Conservation (phyloP, 305 asterid species). For the Fraxinus sp. region DNA sequence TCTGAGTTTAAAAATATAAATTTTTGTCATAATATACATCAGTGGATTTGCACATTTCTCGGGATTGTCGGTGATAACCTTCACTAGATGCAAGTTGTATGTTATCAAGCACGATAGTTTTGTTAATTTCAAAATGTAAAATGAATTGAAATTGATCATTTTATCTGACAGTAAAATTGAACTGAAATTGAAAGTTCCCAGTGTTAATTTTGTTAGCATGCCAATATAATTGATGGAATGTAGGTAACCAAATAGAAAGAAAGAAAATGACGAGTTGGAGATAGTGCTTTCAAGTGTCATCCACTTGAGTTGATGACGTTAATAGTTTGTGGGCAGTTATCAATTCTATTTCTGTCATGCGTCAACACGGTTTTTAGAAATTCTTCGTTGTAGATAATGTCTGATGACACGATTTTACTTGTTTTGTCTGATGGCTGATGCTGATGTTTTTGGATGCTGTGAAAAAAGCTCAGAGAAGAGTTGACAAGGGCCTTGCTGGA, state of each 20-base stretch:
- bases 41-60: constrained; percentile 23
- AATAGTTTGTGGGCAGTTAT: constrained; percentile 12
- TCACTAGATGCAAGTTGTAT: constrained; percentile 31
- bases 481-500: constrained; percentile 75
- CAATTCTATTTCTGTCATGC: background rate
- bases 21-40: background rate
- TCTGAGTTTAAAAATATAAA: background rate
- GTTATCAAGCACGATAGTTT: background rate
- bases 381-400: constrained; percentile 12
- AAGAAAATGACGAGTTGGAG: constrained; percentile 4
- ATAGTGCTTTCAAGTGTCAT: constrained; percentile 5
- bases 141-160: background rate
- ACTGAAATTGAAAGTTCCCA: background rate
- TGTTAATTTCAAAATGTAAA: background rate
- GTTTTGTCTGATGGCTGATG: background rate
- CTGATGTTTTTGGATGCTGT: constrained; percentile 29
- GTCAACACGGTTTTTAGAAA: constrained; percentile 19
- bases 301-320: constrained; percentile 15
- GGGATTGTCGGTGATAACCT: constrained; percentile 33
- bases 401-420: background rate
- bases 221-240: background rate
- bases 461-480: constrained; percentile 88
- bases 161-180: background rate
- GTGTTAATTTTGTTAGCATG: background rate
- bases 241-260: background rate